Base-by-base conservation (phyloP, 169 alveolate species). In the Fabrea salina region DNA sequence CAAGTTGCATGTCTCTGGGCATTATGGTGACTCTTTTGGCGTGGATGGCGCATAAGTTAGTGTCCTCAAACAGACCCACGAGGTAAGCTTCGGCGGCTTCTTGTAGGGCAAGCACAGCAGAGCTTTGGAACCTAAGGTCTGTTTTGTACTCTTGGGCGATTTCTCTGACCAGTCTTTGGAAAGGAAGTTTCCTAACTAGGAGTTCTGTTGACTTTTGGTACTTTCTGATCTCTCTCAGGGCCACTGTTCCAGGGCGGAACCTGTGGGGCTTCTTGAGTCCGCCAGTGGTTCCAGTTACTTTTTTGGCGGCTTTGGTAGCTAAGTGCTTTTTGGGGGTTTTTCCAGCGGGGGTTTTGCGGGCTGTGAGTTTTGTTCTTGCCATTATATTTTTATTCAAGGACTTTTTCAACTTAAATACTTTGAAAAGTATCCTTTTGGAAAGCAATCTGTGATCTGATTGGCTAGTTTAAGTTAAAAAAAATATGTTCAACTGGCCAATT, bases 1-100 rank as follows among this genome's bases (percentile, higher is more conserved):
- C 99, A 51, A 98, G 92, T 84, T 98, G 98, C 64, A 98, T 93
- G 82, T 97, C 99, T 96, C 98, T 98, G 44, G 99, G 99, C 99
- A 98, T 98, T 80, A 98, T 98, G 76, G 99, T 98, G 49, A 98
- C 99, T 83, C 99, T 96, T 91, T 98, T 98, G 44, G 99, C 99
- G 90, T 98, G 99, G 86, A 98, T 98, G 54, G 99, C 99, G 83
- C 99, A 98, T 74, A 98, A 86, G 97, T 98, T 98, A 75, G 99
- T 98, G 94, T 98, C 99, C 90, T 98, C 99, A 86, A 98, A 98
- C 49, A 98, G 95, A 32, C 99, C 99, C 59, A 98, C 99, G 40
- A 98, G 89, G 91, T 97, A 98, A 25, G 99, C 99, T 89, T 98
- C 99, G 37, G 99, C 98, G 25, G 99, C 99, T 86, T 98, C 99